Base-by-base conservation (phyloP, 495 filamentous ascomycete genomes). In the Penicillium cosmopolitanum region DNA sequence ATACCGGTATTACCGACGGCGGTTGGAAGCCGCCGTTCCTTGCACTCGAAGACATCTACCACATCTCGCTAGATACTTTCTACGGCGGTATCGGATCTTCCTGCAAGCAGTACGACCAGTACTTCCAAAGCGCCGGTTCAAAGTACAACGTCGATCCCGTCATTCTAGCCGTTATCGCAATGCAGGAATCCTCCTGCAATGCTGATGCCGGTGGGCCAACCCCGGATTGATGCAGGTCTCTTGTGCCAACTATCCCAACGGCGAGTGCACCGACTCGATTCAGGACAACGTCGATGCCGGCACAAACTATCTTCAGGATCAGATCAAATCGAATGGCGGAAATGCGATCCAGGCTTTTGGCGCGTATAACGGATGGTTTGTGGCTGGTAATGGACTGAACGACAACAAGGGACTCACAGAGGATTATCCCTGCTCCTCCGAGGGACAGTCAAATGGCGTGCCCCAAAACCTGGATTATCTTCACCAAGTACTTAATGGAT, bases 121-220 rank as follows among this genome's bases (percentile, higher is more conserved):
- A 71, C 58, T 75, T 75, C 64, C 72, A 75, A 54, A 58, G 35
- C 38, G 65, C 68, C 1, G 66, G 63, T 2, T 60, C 64, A 5
- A 61, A 68, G 21, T 72, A 72, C 60, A 44, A 53, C 36, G 63
- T 75, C 31, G 71, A 72, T 51, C 69, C 71, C 7, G 67, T 68
- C 28, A 69, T 75, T 50, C 55, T 75, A 12, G 71, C 72, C 38
- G 66, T 69, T 21, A 67, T 75, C 34, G 69, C 72, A 11, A 75
- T 75, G 69, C 71, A 74, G 56, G 72, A 73, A 55, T 73, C 71
- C 5, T 72, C 66, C 16, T 75, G 71, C 65, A 68, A 73, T 36
- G 71, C 71, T 28, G 33, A 66, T 40, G 72, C 71, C 19, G 69
- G 72, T 15, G 69, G 69, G 0, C 62, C 66, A 2, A 75, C 72